Percentiles rank a stretch among this genome's conserved stretches.
Evolutionary conservation across 306 rosid genomes (phyloP).

Genomic region (Cyclanthera cordifolia): DNA sequence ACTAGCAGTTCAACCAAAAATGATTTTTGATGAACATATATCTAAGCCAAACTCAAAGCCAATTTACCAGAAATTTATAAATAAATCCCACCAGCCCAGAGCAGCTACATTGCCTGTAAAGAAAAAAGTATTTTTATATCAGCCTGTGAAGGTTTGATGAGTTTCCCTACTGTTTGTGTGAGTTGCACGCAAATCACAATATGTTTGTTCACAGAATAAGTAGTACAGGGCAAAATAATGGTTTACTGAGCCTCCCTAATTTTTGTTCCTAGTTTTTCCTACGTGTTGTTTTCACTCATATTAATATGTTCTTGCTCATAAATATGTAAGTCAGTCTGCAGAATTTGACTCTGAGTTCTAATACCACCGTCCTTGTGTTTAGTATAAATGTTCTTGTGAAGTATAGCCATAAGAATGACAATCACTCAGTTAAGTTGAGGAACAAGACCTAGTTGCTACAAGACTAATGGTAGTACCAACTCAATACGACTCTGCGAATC

Average conservation of each 20-base stretch:
- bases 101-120: slow-evolving; percentile 73
- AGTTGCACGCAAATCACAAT: not conserved
- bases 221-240: not conserved
- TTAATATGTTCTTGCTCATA: not conserved
- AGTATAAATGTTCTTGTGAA: not conserved
- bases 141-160: not conserved
- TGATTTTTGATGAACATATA: slow-evolving; percentile 7
- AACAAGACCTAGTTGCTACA: not conserved
- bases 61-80: slow-evolving; percentile 71
- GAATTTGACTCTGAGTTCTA: too few relatives aligned
- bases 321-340: too few relatives aligned
- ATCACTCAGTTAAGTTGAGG: not conserved
- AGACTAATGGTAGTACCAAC: not conserved
- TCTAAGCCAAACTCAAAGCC: slow-evolving; percentile 10
- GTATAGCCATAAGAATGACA: not conserved
- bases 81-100: slow-evolving; percentile 96
- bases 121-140: not conserved
- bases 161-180: not conserved
- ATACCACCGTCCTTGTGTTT: too few relatives aligned
- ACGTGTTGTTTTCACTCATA: too few relatives aligned
- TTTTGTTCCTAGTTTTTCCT: not conserved
- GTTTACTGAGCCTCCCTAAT: not conserved
- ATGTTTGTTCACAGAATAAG: not conserved
- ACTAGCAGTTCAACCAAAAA: not conserved
- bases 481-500: not conserved